Base-by-base conservation (phyloP, 2,329 filamentous ascomycete species). In the Penicillium sp. region DNA sequence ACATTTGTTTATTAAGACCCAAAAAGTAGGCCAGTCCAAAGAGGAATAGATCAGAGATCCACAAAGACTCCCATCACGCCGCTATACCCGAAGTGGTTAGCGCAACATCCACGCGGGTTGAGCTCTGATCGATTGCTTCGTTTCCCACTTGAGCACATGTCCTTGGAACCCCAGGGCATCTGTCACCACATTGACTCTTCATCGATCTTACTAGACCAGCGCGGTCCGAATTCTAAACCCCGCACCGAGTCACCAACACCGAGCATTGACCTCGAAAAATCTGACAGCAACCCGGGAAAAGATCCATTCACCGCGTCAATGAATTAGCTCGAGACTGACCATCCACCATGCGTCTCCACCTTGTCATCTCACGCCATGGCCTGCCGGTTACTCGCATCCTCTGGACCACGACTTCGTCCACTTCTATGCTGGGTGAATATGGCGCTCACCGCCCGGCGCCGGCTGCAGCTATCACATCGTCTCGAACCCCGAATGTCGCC, bases 351-450 rank as follows among this genome's bases (percentile, higher is more conserved):
- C 87, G 89, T 63, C 79, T 95, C 52, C 85, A 86, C 57, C 74
- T 95, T 40, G 76, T 81, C 30, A 81, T 95, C 46, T 81, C 83
- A 55, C 85, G 89, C 49, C 82, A 92, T 69, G 81, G 79, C 36
- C 77, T 93, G 19, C 89, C 89, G 7, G 80, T 87, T 34, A 80
- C 83, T 47, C 81, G 82, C 56, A 78, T 93, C 46, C 75, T 92
- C 34, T 92, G 88, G 83, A 80, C 81, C 25, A 80, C 86, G 14
- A 70, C 77, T 43, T 72, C 75, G 58, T 70, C 56, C 53, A 43
- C 45, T 9, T 51, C 58, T 11, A 22, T 46, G 13, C 13, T 49
- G 14, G 35, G 47, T 39, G 39, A 52, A 53, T 57, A 50, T 55
- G 55, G 52, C 3, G 29, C 45, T 41, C 56, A 44, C 3, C 56